Base-by-base conservation (phyloP, 1,284 basidiomycete genomes). In the Pascua sp. region DNA sequence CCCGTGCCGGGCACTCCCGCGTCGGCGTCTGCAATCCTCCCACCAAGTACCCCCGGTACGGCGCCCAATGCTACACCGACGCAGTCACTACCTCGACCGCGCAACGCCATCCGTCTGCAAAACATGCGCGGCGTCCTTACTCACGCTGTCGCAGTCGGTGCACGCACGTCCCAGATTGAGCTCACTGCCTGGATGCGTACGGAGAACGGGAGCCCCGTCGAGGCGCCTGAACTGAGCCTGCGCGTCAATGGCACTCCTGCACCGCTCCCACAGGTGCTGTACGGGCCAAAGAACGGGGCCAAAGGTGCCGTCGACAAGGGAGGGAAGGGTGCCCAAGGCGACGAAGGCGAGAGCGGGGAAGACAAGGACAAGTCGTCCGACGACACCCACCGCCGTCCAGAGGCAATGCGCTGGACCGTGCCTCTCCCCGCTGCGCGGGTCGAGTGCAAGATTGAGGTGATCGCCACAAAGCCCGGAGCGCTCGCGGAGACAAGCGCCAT, bases 101-200 rank as follows among this genome's bases (percentile, higher is more conserved):
- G 15, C 24, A 62, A 63, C 41, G 56, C 64, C 10, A 67, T 77
- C 52, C 57, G 70, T 12, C 59, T 77, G 11, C 59, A 62, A 45
- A 77, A 77, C 56, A 55, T 70, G 51, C 61, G 67, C 37, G 76
- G 76, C 9, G 63, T 77, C 9, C 56, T 71, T 38, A 69, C 64
- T 11, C 76, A 77, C 59, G 67, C 69, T 0, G 65, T 77, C 9
- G 51, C 71, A 8, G 57, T 76, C n/a, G 64, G 64, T 16, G 47
- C 60, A 0, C 57, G 60, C 3, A 73, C 72, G 5, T 51, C 67
- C 24, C 68, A 70, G 51, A 52, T 76, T 15, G 72, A 76, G 43
- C 53, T 77, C 36, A 72, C 70, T 12, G 75, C 73, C 12, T 71
- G 68, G 51, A 53, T 71, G 8, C 13, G 18, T 15, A 3, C 24